Evolutionary conservation across 495 filamentous ascomycete species (phyloP), one percentile per base, ranked within the genome.

Genomic region (Rhizodiscina lignyota): DNA sequence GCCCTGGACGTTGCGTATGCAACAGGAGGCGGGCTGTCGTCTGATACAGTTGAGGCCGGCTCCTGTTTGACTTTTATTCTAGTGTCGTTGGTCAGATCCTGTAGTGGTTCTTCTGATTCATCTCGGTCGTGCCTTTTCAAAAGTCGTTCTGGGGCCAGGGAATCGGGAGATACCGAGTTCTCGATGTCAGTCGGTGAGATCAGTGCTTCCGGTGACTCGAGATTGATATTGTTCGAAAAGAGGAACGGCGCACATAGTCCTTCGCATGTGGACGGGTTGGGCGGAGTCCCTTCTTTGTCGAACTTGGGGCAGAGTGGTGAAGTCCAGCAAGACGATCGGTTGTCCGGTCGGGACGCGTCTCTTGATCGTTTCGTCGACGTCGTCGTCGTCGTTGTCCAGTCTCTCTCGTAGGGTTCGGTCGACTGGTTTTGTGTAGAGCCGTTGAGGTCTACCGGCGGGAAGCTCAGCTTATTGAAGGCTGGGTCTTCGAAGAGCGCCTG

Each of bases 241-340:
- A 50, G 35, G 34, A 47, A 50, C 3, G 47, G 47, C 16, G 47
- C 47, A 21, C 47, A 50, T 10, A 32, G 43, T 12, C 40, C 37
- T 39, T 41, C 44, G 30, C 47, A 50, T 22, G 31, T 44, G 13
- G 43, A 40, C 15, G 47, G 44, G 24, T 50, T 44, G 2, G 47
- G 47, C 11, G 41, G 39, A 4, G 41, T 34, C n/a, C 45, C 48
- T 16, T 43, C 38, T 26, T 48, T 36, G 34, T 35, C 36, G 24
- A 48, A 45, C 20, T 51, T 51, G 2, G 48, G 48, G 36, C 48
- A 51, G 12, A 51, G 34, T 13, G 48, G 48, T 4, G 48, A 51
- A 4, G 48, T 51, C 48, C 48, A 51, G 33, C 48, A 51, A 5
- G 48, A 44, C 4, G 48, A 48, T 1, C 45, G 17, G 23, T 37